Conservation (phyloP, 2,329 filamentous ascomycete genomes). For the Purpureocillium lavendulum region DNA sequence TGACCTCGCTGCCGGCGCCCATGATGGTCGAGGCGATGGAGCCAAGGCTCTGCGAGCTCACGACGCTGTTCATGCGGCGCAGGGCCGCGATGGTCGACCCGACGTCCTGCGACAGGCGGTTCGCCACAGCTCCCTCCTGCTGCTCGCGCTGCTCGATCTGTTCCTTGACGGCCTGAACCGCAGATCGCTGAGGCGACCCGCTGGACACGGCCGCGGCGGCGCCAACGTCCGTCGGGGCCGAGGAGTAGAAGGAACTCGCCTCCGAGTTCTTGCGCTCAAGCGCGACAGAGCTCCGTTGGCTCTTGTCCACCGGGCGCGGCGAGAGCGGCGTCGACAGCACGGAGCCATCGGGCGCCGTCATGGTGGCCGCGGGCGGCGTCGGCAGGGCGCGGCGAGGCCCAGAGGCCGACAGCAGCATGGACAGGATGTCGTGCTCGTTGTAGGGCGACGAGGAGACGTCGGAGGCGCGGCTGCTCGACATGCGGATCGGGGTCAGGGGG, state of each 20-base stretch:
- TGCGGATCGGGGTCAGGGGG: slow-evolving; percentile 3
- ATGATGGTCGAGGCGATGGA: slow-evolving; percentile 22
- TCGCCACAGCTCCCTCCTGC: slow-evolving; percentile 42
- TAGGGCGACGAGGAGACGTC: slow-evolving; percentile 21
- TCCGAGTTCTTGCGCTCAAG: slow-evolving; percentile 14
- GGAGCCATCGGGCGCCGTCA: slow-evolving; percentile 17
- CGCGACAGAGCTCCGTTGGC: slow-evolving; percentile 8
- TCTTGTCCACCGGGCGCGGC: slow-evolving; percentile 12
- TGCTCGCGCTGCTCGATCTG: slow-evolving; percentile 17
- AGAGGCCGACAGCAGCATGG: slow-evolving; percentile 17
- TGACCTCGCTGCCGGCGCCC: slow-evolving; percentile 10
- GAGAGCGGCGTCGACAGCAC: slow-evolving; percentile 18
- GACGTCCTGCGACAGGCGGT: slow-evolving; percentile 46
- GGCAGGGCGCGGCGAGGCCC: slow-evolving; percentile 17
- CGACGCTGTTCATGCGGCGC: slow-evolving; percentile 41
- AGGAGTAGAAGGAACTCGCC: slow-evolving; percentile 17
- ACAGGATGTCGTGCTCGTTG: slow-evolving; percentile 23
- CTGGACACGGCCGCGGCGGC: slow-evolving; percentile 8
- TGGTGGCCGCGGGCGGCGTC: slow-evolving; percentile 14
- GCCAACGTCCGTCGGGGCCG: neutral
- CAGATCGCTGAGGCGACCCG: slow-evolving; percentile 14
- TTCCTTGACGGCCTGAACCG: slow-evolving; percentile 5
- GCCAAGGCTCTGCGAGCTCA: slow-evolving; percentile 35
- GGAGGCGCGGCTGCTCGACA: neutral
- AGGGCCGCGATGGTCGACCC: slow-evolving; percentile 24